These are phyloP conservation scores for Endocalyx cinctus DNA, from an alignment of 2,329 filamentous ascomycete species.

Conservation along the genomic window DNA sequence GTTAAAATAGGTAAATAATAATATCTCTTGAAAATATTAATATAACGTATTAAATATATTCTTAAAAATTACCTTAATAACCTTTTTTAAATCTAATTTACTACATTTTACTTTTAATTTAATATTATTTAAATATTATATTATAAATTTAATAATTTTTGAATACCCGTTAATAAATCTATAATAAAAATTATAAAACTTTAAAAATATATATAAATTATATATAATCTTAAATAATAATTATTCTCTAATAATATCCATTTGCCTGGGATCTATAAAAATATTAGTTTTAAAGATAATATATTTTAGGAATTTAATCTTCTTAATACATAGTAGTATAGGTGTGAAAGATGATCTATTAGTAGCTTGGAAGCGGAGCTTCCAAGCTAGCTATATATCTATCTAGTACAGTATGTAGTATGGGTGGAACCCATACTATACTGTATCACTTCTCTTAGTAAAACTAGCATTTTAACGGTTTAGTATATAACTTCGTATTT, in stretches of 20 bases:
- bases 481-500: neutral
- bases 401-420: too few species aligned
- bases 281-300: neutral
- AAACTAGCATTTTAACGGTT: neutral
- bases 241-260: neutral
- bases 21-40: neutral
- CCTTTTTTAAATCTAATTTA: neutral
- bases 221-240: neutral
- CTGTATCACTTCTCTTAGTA: too few species aligned
- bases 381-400: too few species aligned
- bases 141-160: neutral
- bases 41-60: too few species aligned
- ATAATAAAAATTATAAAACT: too few species aligned
- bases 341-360: too few species aligned
- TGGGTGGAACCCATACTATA: too few species aligned
- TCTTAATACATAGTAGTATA: too few species aligned
- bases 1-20: conserved; percentile 1
- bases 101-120: neutral
- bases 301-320: neutral
- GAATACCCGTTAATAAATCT: too few species aligned
- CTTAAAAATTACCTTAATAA: conserved; percentile 2
- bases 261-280: neutral
- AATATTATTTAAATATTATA: conserved; percentile 1
- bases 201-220: too few species aligned
- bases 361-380: too few species aligned